Evolutionary conservation across 108 stramenopile genomes (phyloP).

Genomic region (Cyclostephanos tholiformis): DNA sequence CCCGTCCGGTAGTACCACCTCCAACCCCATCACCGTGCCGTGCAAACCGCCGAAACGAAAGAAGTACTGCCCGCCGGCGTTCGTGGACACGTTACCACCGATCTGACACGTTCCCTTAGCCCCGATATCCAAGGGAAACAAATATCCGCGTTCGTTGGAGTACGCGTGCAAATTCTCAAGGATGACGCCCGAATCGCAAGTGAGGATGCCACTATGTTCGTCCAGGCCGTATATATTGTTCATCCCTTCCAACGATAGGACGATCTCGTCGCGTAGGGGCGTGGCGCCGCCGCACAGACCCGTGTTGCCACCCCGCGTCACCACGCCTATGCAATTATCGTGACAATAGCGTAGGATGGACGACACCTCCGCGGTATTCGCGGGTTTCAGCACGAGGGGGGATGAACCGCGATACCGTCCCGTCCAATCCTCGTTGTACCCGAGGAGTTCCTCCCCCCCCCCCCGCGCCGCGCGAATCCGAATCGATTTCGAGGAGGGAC

Average conservation of each 20-base stretch:
- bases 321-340: slow-evolving; percentile 70
- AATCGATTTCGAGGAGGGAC: neutral
- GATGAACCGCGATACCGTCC: slow-evolving; percentile 60
- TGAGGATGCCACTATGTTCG: slow-evolving; percentile 67
- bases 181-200: slow-evolving; percentile 92
- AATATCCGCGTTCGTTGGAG: slow-evolving; percentile 52
- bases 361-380: slow-evolving; percentile 73
- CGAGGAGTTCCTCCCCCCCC: slow-evolving; percentile 22
- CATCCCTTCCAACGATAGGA: slow-evolving; percentile 84
- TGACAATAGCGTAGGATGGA: slow-evolving; percentile 88
- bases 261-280: slow-evolving; percentile 73
- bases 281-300: slow-evolving; percentile 94
- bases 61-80: slow-evolving; percentile 89
- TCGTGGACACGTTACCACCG: slow-evolving; percentile 96
- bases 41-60: slow-evolving; percentile 78
- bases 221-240: slow-evolving; percentile 73
- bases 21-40: slow-evolving; percentile 91
- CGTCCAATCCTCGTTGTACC: slow-evolving; percentile 70
- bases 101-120: slow-evolving; percentile 96
- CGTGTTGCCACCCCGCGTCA: slow-evolving; percentile 96
- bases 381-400: slow-evolving; percentile 62
- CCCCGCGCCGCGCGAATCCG: neutral
- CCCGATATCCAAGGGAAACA: slow-evolving; percentile 94
- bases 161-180: slow-evolving; percentile 83
- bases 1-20: slow-evolving; percentile 91